Conservation (phyloP, 1,284 basidiomycete genomes). For the Puccinia triticina region DNA sequence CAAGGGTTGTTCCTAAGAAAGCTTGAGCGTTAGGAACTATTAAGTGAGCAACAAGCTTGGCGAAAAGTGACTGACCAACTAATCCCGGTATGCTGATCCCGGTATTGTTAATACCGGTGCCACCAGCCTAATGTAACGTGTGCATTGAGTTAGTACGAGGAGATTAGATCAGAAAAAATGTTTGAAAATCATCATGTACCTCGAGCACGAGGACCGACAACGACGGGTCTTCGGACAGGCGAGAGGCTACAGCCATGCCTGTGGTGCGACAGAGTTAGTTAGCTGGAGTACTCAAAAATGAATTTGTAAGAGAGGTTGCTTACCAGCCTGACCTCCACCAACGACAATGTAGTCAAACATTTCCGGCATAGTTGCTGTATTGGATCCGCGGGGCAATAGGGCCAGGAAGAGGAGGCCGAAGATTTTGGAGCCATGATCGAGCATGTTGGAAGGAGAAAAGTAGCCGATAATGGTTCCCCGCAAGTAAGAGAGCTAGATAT, state of each 20-base stretch:
- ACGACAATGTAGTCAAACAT: slow-evolving; percentile 45
- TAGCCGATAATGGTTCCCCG: not conserved
- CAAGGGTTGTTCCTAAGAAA: slow-evolving; percentile 17
- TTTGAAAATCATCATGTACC: not conserved
- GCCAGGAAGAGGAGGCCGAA: slow-evolving; percentile 20
- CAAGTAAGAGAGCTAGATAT: not conserved
- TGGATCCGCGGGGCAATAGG: not conserved
- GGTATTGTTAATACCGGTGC: slow-evolving; percentile 24
- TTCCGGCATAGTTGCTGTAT: slow-evolving; percentile 16
- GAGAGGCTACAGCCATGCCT: slow-evolving; percentile 40
- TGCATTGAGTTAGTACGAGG: not conserved
- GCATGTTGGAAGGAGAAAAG: not conserved
- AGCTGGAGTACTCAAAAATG: not conserved
- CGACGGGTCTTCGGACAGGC: slow-evolving; percentile 35
- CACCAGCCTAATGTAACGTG: slow-evolving; percentile 21
- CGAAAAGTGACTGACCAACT: not conserved
- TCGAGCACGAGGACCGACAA: slow-evolving; percentile 38
- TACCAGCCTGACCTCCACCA: slow-evolving; percentile 38
- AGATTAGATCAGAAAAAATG: not conserved
- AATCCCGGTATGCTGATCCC: slow-evolving; percentile 29
- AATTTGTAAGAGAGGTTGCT: not conserved
- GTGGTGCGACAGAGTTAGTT: not conserved
- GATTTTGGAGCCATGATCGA: slow-evolving; percentile 27
- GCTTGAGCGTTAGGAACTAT: not conserved
- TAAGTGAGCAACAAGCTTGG: no score